Evolutionary conservation across 2,329 filamentous ascomycete species (phyloP).

Genomic region (Xylariales sp.): DNA sequence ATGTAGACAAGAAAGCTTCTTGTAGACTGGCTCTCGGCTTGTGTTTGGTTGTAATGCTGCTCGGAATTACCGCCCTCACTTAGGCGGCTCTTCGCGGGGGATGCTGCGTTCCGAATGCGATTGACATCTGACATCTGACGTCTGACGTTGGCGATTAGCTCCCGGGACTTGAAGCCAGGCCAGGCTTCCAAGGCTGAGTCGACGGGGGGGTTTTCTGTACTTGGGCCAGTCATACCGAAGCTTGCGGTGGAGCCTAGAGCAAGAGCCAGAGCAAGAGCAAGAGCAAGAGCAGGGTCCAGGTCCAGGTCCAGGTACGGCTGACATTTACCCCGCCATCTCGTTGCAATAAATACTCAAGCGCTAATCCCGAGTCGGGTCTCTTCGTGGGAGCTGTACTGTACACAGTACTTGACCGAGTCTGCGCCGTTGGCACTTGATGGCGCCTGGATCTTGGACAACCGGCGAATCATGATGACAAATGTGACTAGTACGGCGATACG

Average conservation of each 20-base stretch:
- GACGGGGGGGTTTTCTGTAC: too few relatives aligned
- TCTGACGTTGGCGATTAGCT: slow-evolving; percentile 1
- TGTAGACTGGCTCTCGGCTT: background rate
- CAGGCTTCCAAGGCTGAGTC: background rate
- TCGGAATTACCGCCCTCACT: background rate
- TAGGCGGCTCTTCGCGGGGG: background rate
- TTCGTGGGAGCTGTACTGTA: too few relatives aligned
- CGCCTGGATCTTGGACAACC: too few relatives aligned
- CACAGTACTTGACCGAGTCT: too few relatives aligned
- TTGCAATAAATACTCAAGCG: slow-evolving; percentile 4
- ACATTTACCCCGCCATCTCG: too few relatives aligned
- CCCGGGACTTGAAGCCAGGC: background rate
- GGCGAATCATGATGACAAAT: too few relatives aligned
- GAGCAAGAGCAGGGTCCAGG: background rate
- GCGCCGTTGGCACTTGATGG: too few relatives aligned
- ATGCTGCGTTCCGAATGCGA: background rate
- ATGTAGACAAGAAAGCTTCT: background rate
- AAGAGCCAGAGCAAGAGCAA: background rate
- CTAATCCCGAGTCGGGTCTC: too few relatives aligned
- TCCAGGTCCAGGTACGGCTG: slow-evolving; percentile 8
- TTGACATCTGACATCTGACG: slow-evolving; percentile 6
- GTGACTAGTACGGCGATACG: too few relatives aligned
- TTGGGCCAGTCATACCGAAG: background rate
- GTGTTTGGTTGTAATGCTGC: background rate
- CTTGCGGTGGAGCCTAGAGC: background rate